phyloP scores from a whole-genome alignment of 169 alveolate genomes.

The Plasmodium inui region DNA sequence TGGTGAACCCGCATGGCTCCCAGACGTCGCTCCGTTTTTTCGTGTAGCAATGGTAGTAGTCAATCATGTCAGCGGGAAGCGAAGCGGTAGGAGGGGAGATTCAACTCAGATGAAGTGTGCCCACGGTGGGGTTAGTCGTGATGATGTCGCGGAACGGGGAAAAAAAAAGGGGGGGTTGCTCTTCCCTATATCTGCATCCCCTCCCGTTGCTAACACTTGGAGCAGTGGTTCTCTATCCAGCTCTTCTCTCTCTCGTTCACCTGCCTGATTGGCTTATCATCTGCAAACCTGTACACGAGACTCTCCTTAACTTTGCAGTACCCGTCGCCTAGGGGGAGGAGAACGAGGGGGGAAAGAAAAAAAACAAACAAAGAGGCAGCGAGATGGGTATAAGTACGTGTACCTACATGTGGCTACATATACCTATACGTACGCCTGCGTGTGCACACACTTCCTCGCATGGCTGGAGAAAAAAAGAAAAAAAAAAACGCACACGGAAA shows the following conservation, averaged over 20 bases:
- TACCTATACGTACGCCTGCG: neutral
- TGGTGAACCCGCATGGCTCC: conserved; percentile 10
- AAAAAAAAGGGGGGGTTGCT: neutral
- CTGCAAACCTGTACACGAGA: conserved; percentile 24
- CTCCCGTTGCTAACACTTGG: neutral
- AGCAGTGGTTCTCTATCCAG: conserved; percentile 59
- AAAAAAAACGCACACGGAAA: neutral
- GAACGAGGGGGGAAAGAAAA: neutral
- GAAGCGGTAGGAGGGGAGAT: neutral
- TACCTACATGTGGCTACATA: no score
- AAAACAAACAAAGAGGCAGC: neutral
- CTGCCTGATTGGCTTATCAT: conserved; percentile 27
- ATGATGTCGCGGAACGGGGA: no score
- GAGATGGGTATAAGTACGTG: neutral
- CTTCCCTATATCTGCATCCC: neutral
- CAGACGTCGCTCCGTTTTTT: conserved; percentile 42
- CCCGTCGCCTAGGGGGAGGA: conserved; percentile 44
- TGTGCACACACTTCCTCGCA: neutral
- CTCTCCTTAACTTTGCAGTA: conserved; percentile 39
- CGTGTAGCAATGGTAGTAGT: conserved; percentile 56
- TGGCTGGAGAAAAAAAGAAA: conserved; percentile 5
- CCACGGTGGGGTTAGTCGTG: neutral
- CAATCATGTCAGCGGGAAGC: conserved; percentile 3
- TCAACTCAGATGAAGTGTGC: neutral
- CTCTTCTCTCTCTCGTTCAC: conserved; percentile 59